Evolutionary conservation across 371 early-diverging fungal species (phyloP).

Genomic region (Saksenaea oblongispora): DNA sequence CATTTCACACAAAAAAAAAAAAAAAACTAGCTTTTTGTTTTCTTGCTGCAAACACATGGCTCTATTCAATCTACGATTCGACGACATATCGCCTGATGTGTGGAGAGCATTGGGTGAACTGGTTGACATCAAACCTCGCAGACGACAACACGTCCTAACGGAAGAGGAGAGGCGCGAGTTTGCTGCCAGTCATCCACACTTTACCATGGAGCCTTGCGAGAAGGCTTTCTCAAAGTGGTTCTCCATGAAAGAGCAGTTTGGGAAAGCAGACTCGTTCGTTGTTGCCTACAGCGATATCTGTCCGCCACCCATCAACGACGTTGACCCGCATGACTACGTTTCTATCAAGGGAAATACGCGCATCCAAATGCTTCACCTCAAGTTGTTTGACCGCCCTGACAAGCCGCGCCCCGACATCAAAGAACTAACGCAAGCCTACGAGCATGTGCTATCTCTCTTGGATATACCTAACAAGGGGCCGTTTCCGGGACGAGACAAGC

Average conservation of each 20-base stretch:
- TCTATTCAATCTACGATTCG: too few species aligned
- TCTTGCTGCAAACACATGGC: too few species aligned
- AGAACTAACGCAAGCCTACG: constrained; percentile 17
- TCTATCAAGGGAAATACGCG: constrained; percentile 14
- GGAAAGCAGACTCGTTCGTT: not conserved
- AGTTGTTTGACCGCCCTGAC: constrained; percentile 23
- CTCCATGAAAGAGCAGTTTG: not conserved
- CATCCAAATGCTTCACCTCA: constrained; percentile 30
- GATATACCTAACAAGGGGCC: constrained; percentile 15
- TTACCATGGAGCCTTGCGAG: not conserved
- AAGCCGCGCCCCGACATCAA: constrained; percentile 11
- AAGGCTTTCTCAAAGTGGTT: not conserved
- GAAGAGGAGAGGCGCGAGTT: not conserved
- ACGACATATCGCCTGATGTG: too few species aligned
- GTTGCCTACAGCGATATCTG: not conserved
- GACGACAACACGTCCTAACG: not conserved
- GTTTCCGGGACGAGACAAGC: constrained; percentile 16
- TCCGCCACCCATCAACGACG: not conserved
- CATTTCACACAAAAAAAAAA: too few species aligned
- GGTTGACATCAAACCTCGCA: too few species aligned
- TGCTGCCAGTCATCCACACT: not conserved
- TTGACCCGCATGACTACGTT: not conserved
- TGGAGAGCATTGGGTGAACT: too few species aligned
- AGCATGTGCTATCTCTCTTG: constrained; percentile 22
- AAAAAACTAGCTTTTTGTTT: too few species aligned